Percentiles rank a stretch among this genome's conserved stretches.
phyloP scores from a whole-genome alignment of 441 rosid genomes.

The Erodium texanum region DNA sequence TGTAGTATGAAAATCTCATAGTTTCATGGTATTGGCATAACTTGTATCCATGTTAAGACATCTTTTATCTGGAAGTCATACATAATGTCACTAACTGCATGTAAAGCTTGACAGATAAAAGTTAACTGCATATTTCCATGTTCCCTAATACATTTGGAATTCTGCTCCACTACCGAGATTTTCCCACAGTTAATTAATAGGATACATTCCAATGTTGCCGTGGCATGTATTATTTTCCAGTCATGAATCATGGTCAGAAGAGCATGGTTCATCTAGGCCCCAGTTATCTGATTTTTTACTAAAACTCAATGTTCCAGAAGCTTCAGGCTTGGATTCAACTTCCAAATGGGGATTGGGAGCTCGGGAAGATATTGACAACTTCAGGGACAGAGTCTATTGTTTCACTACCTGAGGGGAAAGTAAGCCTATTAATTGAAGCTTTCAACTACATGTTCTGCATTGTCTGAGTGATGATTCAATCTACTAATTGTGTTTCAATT shows the following conservation, averaged over 20 bases:
- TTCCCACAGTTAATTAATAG: neutral
- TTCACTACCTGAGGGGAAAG: slow-evolving; percentile 70
- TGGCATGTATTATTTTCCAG: neutral
- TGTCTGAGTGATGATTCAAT: slow-evolving; percentile 19
- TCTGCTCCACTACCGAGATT: slow-evolving; percentile 7
- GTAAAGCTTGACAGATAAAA: neutral
- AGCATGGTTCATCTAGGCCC: neutral
- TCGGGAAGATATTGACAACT: slow-evolving; percentile 60
- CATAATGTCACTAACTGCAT: neutral
- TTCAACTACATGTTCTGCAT: slow-evolving; percentile 11
- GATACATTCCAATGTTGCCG: neutral
- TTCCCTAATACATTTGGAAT: neutral
- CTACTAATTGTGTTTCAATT: slow-evolving; percentile 13
- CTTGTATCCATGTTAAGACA: neutral
- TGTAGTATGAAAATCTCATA: neutral
- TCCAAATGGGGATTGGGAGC: slow-evolving; percentile 82
- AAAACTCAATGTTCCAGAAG: slow-evolving; percentile 44
- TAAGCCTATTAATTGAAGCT: slow-evolving; percentile 29
- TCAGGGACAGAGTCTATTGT: slow-evolving; percentile 61
- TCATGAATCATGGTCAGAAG: slow-evolving; percentile 5
- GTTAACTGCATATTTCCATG: neutral
- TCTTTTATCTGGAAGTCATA: neutral
- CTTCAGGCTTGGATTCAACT: slow-evolving; percentile 84
- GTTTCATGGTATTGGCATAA: neutral
- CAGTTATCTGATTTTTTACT: slow-evolving; percentile 13